Percentiles rank a stretch among this genome's conserved stretches.
Conservation (phyloP, 768 basidiomycete species). For the Pleurotus eryngii region DNA sequence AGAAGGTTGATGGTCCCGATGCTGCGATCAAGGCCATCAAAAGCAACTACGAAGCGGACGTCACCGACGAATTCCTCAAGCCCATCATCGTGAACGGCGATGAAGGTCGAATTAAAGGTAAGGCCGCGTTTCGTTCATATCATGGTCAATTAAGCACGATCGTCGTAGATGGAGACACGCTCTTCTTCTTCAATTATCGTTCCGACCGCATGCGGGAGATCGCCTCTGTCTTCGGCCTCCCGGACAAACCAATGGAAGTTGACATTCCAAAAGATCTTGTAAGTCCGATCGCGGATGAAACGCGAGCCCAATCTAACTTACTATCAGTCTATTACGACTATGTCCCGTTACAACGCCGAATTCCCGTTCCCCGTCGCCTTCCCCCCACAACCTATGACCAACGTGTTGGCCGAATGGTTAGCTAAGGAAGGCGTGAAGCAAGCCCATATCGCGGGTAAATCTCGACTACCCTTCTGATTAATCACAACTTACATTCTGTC, state of each 20-base stretch:
- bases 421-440: slow-evolving; percentile 77
- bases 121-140: slow-evolving; percentile 14
- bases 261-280: slow-evolving; percentile 79
- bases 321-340: slow-evolving; percentile 77
- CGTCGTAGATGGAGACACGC: slow-evolving; percentile 69
- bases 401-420: slow-evolving; percentile 93
- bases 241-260: slow-evolving; percentile 83
- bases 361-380: slow-evolving; percentile 90
- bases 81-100: slow-evolving; percentile 86
- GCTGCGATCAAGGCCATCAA: slow-evolving; percentile 65
- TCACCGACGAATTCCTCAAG: slow-evolving; percentile 95
- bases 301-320: not conserved
- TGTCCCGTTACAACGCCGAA: slow-evolving; percentile 90
- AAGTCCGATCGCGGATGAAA: slow-evolving; percentile 20
- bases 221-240: slow-evolving; percentile 71
- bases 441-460: slow-evolving; percentile 79
- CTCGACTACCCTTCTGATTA: not conserved
- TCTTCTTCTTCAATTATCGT: slow-evolving; percentile 98
- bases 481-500: slow-evolving; percentile 6
- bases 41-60: slow-evolving; percentile 77
- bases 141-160: not conserved
- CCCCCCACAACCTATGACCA: slow-evolving; percentile 92
- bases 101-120: slow-evolving; percentile 78
- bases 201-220: slow-evolving; percentile 97
- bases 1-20: slow-evolving; percentile 44